Percentiles rank a stretch among this genome's conserved stretches.
phyloP scores from a whole-genome alignment of 257 asterid species.

The Salvia splendens region DNA sequence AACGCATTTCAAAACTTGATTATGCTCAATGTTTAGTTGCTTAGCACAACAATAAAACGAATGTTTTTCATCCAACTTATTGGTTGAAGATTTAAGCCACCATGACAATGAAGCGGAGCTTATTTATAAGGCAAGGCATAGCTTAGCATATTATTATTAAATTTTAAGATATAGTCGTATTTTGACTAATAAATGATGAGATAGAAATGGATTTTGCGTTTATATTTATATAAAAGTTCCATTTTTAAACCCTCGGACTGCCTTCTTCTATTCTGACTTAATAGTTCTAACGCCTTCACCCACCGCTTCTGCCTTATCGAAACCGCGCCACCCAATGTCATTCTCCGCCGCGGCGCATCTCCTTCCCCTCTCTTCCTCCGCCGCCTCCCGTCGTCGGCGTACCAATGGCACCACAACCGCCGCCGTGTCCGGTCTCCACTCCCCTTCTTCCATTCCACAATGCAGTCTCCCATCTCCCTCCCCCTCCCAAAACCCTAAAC shows the following conservation, averaged over 20 bases:
- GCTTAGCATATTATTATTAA: too few species aligned
- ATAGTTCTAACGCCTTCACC: neutral
- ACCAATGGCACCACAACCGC: conserved; percentile 35
- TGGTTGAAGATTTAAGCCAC: too few species aligned
- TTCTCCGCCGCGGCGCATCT: conserved; percentile 55
- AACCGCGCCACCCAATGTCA: conserved; percentile 49
- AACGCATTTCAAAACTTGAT: too few species aligned
- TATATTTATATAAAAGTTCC: too few species aligned
- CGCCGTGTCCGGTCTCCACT: conserved; percentile 16
- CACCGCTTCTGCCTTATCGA: conserved; percentile 27
- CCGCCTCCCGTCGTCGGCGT: conserved; percentile 41
- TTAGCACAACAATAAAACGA: too few species aligned
- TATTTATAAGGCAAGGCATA: too few species aligned
- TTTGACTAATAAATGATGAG: too few species aligned
- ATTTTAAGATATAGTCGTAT: too few species aligned
- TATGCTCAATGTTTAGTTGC: too few species aligned
- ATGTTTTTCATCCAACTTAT: too few species aligned
- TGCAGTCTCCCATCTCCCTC: conserved; percentile 41
- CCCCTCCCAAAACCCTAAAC: conserved; percentile 56
- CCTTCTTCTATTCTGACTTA: neutral
- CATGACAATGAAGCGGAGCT: too few species aligned
- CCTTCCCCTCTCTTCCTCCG: conserved; percentile 44
- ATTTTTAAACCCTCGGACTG: neutral
- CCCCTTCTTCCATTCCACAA: conserved; percentile 36
- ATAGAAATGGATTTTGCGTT: too few species aligned